Conservation (phyloP, 116 monocot genomes). For the Phalaenopsis hybrid region DNA sequence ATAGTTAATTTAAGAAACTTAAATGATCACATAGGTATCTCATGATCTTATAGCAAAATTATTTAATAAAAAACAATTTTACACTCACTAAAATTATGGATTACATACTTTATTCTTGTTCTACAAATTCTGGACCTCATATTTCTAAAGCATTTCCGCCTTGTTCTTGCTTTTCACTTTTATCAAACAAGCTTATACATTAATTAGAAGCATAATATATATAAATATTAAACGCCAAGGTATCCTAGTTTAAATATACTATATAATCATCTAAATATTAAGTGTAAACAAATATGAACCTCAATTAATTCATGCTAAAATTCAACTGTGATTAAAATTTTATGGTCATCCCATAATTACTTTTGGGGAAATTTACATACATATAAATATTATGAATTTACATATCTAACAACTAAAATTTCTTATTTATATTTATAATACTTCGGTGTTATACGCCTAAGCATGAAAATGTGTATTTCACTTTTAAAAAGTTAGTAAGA, state of each 20-base stretch:
- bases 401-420: no score
- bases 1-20: no score
- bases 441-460: no score
- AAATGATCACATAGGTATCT: no score
- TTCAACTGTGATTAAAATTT: not conserved
- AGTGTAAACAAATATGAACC: not conserved
- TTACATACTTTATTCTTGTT: not conserved
- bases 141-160: no score
- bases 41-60: not conserved
- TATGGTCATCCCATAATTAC: not conserved
- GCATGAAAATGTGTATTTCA: no score
- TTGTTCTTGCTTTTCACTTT: not conserved
- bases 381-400: no score
- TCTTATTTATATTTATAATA: no score
- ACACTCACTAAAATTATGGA: not conserved
- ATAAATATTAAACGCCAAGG: not conserved
- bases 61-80: not conserved
- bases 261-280: not conserved
- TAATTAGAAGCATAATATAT: not conserved
- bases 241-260: not conserved
- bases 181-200: not conserved
- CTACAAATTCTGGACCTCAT: not conserved
- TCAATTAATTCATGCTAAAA: not conserved
- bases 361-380: not conserved
- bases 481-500: no score